A percentile compares a stretch with the other conserved stretches of the same genome.
phyloP scores from a whole-genome alignment of 805 yeast species.

The Yarrowia osloensis region DNA sequence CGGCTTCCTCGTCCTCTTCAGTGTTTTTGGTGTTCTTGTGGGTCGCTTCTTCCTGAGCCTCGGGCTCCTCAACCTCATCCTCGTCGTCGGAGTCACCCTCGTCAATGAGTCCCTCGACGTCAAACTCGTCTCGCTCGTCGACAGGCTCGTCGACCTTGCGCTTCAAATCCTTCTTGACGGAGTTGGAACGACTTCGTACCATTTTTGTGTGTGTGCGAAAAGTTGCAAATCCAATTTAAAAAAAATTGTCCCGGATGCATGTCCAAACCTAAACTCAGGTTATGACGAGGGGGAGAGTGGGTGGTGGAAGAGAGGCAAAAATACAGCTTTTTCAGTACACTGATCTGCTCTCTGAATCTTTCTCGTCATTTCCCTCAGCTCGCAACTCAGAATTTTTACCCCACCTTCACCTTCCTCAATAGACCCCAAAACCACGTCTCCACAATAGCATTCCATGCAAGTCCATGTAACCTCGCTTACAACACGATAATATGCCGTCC shows the following conservation, averaged over 20 bases:
- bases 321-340: too few species aligned
- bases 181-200: constrained; percentile 34
- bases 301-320: not conserved
- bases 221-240: constrained; percentile 30
- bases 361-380: too few species aligned
- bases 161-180: constrained; percentile 33
- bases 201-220: constrained; percentile 30
- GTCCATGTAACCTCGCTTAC: not conserved
- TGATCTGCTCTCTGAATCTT: too few species aligned
- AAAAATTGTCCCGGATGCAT: constrained; percentile 26
- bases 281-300: not conserved
- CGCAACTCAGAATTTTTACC: too few species aligned
- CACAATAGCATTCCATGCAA: not conserved
- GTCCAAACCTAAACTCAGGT: not conserved
- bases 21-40: constrained; percentile 31
- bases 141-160: constrained; percentile 29
- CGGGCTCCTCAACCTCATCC: constrained; percentile 6
- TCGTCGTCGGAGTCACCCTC: constrained; percentile 34
- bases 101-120: constrained; percentile 30
- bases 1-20: constrained; percentile 33
- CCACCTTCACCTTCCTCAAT: too few species aligned
- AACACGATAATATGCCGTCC: not conserved
- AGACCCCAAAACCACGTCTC: too few species aligned
- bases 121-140: constrained; percentile 33
- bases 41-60: not conserved